A percentile compares a stretch with the other conserved stretches of the same genome.
Conservation (phyloP, 1,284 basidiomycete species). For the Fomes fomentarius region DNA sequence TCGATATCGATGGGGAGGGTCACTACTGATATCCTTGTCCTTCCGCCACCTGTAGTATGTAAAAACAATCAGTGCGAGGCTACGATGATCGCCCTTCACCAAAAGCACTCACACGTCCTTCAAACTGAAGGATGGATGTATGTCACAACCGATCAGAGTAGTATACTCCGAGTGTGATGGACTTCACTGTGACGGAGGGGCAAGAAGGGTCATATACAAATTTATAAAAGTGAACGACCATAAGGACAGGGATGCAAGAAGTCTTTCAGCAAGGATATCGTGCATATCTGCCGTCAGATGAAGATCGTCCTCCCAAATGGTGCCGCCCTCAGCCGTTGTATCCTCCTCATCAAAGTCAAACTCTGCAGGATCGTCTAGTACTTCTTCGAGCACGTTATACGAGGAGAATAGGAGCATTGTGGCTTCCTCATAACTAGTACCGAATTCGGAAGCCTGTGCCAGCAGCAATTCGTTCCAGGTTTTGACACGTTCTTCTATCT, state of each 20-base stretch:
- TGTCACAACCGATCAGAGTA: too few species aligned
- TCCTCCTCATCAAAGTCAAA: constrained; percentile 36
- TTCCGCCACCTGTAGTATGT: too few species aligned
- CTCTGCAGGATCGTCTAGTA: constrained; percentile 38
- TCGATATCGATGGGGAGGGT: too few species aligned
- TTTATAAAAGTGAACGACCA: too few species aligned
- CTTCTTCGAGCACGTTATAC: constrained; percentile 32
- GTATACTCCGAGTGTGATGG: too few species aligned
- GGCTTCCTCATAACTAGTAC: constrained; percentile 18
- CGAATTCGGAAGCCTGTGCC: constrained; percentile 27
- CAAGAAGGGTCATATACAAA: too few species aligned
- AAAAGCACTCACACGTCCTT: too few species aligned
- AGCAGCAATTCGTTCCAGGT: constrained; percentile 36
- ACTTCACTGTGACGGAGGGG: too few species aligned
- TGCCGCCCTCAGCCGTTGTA: constrained; percentile 28
- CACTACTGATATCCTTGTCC: too few species aligned
- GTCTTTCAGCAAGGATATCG: constrained; percentile 29
- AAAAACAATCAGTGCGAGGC: too few species aligned
- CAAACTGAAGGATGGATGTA: too few species aligned
- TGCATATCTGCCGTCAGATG: constrained; percentile 39
- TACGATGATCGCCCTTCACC: too few species aligned
- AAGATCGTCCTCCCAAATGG: constrained; percentile 40
- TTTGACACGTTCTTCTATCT: constrained; percentile 26
- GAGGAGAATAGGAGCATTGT: constrained; percentile 37
- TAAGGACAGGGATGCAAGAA: background rate